phyloP scores from a whole-genome alignment of 768 basidiomycete genomes.

The Melanogaster broomeanus region DNA sequence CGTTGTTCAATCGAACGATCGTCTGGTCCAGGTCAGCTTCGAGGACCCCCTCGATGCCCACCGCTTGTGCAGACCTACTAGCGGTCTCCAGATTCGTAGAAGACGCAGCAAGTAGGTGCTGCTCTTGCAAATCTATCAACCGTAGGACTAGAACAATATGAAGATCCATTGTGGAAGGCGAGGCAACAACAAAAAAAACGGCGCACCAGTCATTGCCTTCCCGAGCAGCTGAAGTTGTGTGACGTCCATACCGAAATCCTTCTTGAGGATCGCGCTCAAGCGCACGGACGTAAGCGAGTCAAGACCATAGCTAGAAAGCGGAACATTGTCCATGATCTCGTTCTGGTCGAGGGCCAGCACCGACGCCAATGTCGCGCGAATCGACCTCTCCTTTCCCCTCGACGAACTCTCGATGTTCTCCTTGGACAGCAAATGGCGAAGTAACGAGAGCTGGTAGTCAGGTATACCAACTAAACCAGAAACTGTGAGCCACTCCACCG shows the following conservation, averaged over 20 bases:
- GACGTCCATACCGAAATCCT: background rate
- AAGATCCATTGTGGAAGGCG: background rate
- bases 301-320: slow-evolving; percentile 12
- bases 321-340: slow-evolving; percentile 9
- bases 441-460: background rate
- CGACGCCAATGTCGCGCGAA: background rate
- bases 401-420: background rate
- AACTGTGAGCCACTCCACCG: background rate
- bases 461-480: background rate
- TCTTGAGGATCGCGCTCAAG: background rate
- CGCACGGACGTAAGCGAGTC: slow-evolving; percentile 12
- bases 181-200: background rate
- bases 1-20: background rate
- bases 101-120: too few relatives aligned
- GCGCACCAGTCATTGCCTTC: background rate
- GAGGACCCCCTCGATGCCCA: background rate
- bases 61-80: background rate
- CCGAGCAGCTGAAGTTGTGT: slow-evolving; percentile 11
- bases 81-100: background rate
- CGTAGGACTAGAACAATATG: background rate
- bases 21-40: background rate
- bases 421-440: background rate
- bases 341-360: background rate
- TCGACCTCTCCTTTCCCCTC: background rate
- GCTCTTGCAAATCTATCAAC: background rate